Evolutionary conservation across 768 basidiomycete genomes (phyloP).

Genomic region (Xerocomellus amylosporus): DNA sequence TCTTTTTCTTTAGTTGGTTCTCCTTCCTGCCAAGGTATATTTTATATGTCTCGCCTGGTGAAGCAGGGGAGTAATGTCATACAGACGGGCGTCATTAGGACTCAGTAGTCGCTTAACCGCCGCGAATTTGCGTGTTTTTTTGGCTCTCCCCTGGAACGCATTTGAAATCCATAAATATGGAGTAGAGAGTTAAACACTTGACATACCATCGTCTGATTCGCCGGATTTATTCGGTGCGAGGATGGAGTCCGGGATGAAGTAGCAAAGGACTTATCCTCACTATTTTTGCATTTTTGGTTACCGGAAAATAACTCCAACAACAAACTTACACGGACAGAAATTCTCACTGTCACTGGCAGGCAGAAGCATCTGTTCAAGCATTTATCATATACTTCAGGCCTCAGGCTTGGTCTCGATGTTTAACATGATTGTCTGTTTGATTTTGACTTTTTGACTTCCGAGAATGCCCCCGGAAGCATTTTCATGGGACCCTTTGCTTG

Average conservation of each 20-base stretch:
- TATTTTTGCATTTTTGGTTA: too few relatives aligned
- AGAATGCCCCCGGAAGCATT: not conserved
- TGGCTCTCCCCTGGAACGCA: conserved; percentile 69
- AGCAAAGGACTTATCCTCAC: too few relatives aligned
- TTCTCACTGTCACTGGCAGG: too few relatives aligned
- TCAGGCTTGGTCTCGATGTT: not conserved
- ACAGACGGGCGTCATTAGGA: conserved; percentile 92
- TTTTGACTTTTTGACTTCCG: not conserved
- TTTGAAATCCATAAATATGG: not conserved
- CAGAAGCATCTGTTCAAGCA: too few relatives aligned
- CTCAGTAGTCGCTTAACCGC: conserved; percentile 90
- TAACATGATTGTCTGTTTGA: not conserved
- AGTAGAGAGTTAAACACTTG: not conserved
- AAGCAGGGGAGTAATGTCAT: conserved; percentile 29
- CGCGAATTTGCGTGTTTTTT: conserved; percentile 94
- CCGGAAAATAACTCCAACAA: too few relatives aligned
- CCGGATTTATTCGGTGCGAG: not conserved
- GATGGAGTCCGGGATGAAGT: not conserved
- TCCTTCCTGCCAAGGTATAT: conserved; percentile 65
- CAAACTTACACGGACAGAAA: not conserved
- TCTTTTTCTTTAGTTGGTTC: conserved; percentile 86
- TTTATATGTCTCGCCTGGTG: not conserved
- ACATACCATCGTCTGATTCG: conserved; percentile 18
- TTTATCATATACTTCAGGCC: not conserved
- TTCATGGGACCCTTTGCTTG: too few relatives aligned